These are phyloP conservation scores for Cenchrus fungigraminus DNA, from an alignment of 176 grass and related monocot species.

Conservation along the genomic window DNA sequence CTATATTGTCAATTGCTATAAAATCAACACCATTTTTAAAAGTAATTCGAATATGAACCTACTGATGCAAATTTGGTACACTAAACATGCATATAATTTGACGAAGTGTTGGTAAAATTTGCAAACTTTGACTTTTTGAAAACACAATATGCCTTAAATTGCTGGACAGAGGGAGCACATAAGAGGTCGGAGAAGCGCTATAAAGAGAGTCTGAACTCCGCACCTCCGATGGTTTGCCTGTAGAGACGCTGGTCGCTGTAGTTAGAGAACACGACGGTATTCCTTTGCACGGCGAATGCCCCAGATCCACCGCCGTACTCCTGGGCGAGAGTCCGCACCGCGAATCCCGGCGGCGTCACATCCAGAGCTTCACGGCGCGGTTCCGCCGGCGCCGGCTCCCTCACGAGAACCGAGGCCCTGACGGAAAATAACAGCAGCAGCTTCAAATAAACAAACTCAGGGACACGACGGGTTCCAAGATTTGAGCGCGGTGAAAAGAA, in stretches of 20 bases:
- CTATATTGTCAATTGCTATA: no score
- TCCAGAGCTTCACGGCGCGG: conserved; percentile 36
- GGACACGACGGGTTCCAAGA: not conserved
- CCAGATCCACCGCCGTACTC: conserved; percentile 67
- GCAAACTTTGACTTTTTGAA: no score
- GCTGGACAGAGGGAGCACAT: not conserved
- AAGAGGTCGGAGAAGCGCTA: no score
- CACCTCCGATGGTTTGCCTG: conserved; percentile 69
- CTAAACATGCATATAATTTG: no score
- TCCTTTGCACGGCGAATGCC: conserved; percentile 62
- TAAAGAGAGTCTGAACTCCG: not conserved
- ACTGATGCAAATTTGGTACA: no score
- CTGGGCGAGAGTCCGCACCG: conserved; percentile 68
- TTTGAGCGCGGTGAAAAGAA: not conserved
- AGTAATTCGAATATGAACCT: no score
- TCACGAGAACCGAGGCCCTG: conserved; percentile 80
- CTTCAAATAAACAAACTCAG: not conserved
- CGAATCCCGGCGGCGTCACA: conserved; percentile 65
- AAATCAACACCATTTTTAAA: no score
- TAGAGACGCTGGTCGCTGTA: conserved; percentile 80
- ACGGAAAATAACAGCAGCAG: not conserved
- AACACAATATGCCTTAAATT: no score
- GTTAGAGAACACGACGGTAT: conserved; percentile 72
- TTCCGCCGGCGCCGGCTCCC: conserved; percentile 50
- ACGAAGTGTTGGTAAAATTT: no score